These are phyloP conservation scores for Hymenoscyphus scutula DNA, from an alignment of 2,329 filamentous ascomycete species.

Conservation along the genomic window DNA sequence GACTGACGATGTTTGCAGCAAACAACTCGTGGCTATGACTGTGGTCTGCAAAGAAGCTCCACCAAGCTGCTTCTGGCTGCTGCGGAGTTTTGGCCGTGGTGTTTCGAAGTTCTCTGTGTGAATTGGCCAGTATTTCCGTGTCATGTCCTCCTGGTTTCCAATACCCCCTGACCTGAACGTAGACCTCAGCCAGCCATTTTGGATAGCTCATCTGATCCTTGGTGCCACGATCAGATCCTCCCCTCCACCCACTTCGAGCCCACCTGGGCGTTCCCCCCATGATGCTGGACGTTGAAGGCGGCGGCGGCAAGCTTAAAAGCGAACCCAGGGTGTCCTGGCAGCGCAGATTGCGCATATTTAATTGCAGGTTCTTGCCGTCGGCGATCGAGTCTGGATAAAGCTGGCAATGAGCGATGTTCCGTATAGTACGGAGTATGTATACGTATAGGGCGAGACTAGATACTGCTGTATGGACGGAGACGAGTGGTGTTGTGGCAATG, in stretches of 20 bases:
- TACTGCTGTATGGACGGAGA: background rate
- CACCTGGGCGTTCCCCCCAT: background rate
- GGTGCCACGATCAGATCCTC: background rate
- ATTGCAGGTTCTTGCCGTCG: background rate
- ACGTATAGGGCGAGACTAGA: background rate
- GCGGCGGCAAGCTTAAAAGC: slow-evolving; percentile 1
- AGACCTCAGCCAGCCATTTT: background rate
- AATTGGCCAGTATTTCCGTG: background rate
- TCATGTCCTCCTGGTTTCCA: background rate
- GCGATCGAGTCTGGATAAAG: background rate
- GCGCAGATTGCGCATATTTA: background rate
- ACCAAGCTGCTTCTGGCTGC: background rate
- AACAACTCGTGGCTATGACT: background rate
- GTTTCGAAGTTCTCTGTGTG: slow-evolving; percentile 2
- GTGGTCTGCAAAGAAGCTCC: background rate
- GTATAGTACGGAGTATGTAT: background rate
- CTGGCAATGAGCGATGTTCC: background rate
- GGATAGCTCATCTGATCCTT: background rate
- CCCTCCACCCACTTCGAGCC: background rate
- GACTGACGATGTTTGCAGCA: background rate
- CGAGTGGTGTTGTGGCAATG: background rate
- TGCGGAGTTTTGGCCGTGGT: slow-evolving; percentile 2
- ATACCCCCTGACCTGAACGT: background rate
- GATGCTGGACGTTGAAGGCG: background rate
- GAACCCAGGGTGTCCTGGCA: background rate